phyloP scores from a whole-genome alignment of 1,139 yeast species.

The Zygoascus hellenicus region DNA sequence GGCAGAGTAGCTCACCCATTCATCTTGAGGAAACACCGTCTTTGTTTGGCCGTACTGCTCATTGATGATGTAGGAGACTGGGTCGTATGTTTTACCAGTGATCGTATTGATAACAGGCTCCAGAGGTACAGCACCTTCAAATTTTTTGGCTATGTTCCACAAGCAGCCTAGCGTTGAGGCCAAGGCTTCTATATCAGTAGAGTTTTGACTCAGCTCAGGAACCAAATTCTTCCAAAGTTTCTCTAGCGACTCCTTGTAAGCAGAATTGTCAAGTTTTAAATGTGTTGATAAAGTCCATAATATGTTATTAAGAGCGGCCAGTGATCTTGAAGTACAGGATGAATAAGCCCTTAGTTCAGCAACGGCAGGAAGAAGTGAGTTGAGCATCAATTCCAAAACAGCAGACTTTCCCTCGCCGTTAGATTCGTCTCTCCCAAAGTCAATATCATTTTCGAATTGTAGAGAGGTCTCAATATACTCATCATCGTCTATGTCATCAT shows the following conservation, averaged over 20 bases:
- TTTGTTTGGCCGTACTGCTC: slow-evolving; percentile 7
- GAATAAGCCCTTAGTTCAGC: slow-evolving; percentile 17
- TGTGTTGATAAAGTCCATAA: slow-evolving; percentile 32
- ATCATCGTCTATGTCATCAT: slow-evolving; percentile 13
- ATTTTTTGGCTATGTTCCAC: slow-evolving; percentile 54
- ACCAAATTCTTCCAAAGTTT: slow-evolving; percentile 27
- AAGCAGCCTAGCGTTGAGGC: slow-evolving; percentile 50
- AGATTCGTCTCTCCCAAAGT: slow-evolving; percentile 15
- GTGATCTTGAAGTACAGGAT: slow-evolving; percentile 42
- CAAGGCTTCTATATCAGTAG: slow-evolving; percentile 37
- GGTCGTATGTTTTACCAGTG: slow-evolving; percentile 15
- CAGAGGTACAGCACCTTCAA: slow-evolving; percentile 35
- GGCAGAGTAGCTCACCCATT: slow-evolving; percentile 23
- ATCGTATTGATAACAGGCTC: slow-evolving; percentile 9
- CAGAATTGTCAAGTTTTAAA: slow-evolving; percentile 14
- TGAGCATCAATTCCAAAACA: slow-evolving; percentile 16
- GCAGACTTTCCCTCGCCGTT: slow-evolving; percentile 12
- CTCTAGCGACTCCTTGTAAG: slow-evolving; percentile 28
- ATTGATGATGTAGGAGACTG: slow-evolving; percentile 10
- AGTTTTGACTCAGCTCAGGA: slow-evolving; percentile 22
- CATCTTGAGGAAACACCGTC: slow-evolving; percentile 19
- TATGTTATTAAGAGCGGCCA: slow-evolving; percentile 62
- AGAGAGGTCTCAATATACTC: slow-evolving; percentile 3
- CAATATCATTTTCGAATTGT: slow-evolving; percentile 15
- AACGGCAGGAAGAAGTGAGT: slow-evolving; percentile 20